Percentiles rank a stretch among this genome's conserved stretches.
phyloP scores from a whole-genome alignment of 1,284 basidiomycete genomes.

The Microbotryum violaceum region DNA sequence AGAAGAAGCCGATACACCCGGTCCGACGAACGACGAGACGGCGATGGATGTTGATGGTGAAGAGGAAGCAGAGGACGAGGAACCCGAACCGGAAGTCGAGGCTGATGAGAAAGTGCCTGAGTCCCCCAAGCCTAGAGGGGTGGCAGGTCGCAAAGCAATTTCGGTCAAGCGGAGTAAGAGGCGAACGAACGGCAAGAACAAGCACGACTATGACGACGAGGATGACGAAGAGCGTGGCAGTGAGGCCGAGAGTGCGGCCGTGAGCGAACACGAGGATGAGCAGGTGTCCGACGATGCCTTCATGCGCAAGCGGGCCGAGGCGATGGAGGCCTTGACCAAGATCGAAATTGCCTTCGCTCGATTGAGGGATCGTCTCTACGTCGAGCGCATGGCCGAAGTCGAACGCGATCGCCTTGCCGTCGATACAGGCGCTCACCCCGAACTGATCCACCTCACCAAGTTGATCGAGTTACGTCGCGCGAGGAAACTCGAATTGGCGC shows the following conservation, averaged over 20 bases:
- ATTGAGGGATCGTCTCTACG: constrained; percentile 49
- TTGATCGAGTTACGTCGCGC: constrained; percentile 41
- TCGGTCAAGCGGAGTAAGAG: not conserved
- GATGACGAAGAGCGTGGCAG: not conserved
- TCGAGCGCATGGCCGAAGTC: constrained; percentile 51
- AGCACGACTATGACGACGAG: constrained; percentile 9
- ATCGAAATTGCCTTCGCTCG: constrained; percentile 52
- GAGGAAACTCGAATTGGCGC: constrained; percentile 39
- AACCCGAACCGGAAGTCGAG: not conserved
- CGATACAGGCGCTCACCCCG: constrained; percentile 64
- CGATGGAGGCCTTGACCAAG: constrained; percentile 48
- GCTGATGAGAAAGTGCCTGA: not conserved
- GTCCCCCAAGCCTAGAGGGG: not conserved
- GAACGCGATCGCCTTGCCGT: constrained; percentile 50
- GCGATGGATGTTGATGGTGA: not conserved
- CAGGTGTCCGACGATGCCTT: constrained; percentile 22
- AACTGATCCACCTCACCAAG: constrained; percentile 63
- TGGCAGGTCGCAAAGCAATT: too few relatives aligned
- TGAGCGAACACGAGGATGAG: constrained; percentile 27
- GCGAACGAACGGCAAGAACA: constrained; percentile 9
- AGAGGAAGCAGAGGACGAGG: not conserved
- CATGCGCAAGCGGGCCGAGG: constrained; percentile 39
- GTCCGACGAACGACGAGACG: not conserved
- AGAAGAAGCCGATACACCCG: not conserved
- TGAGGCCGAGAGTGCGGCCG: constrained; percentile 2